A percentile compares a stretch with the other conserved stretches of the same genome.
These are phyloP conservation scores for Paxillus involutus DNA, from an alignment of 768 basidiomycete species.

Conservation along the genomic window DNA sequence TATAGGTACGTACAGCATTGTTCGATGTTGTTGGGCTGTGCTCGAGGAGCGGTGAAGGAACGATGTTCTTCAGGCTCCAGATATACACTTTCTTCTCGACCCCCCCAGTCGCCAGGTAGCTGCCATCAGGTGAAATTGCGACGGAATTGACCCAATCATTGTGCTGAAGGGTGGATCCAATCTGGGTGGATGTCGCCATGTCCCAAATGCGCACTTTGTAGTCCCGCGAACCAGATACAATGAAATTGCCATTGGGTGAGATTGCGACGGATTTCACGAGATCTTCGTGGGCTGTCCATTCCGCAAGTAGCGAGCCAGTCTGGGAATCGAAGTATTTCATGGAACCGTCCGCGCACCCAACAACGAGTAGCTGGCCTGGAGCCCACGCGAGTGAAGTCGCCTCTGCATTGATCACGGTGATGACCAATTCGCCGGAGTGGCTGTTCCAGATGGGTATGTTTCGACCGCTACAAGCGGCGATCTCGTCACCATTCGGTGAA, in stretches of 20 bases:
- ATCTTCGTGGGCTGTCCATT: conserved; percentile 8
- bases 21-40: too few relatives aligned
- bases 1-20: too few relatives aligned
- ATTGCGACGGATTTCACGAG: conserved; percentile 8
- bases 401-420: too few relatives aligned
- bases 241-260: too few relatives aligned
- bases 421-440: background rate
- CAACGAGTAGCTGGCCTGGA: background rate
- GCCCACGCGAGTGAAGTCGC: conserved; percentile 6
- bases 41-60: too few relatives aligned
- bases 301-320: background rate
- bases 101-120: conserved; percentile 2
- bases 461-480: conserved; percentile 19
- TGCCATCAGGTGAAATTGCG: too few relatives aligned
- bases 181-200: too few relatives aligned
- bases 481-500: too few relatives aligned
- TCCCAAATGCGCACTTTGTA: conserved; percentile 14
- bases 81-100: background rate
- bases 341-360: background rate
- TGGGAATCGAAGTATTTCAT: conserved; percentile 1
- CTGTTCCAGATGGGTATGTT: conserved; percentile 18
- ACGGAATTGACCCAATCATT: too few relatives aligned
- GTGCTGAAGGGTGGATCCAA: too few relatives aligned
- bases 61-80: background rate
- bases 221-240: conserved; percentile 9